Conservation (phyloP, 176 grass and related monocot species). For the Triticum dicoccoides region DNA sequence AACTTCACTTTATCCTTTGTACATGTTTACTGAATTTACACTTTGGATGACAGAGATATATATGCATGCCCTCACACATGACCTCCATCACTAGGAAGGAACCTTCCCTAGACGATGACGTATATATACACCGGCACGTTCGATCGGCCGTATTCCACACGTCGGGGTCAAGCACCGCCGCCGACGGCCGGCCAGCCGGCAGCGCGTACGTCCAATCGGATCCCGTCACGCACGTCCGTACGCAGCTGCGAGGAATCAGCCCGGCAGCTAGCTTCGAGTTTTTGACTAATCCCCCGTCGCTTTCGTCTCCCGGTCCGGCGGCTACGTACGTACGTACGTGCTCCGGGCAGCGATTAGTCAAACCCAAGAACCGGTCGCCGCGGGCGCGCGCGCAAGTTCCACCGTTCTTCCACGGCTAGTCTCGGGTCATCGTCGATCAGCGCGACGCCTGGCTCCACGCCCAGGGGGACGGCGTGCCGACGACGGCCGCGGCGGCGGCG, state of each 20-base stretch:
- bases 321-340: background rate
- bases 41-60: background rate
- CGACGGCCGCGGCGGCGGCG: constrained; percentile 16
- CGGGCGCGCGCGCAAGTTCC: background rate
- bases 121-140: background rate
- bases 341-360: background rate
- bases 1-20: too few species aligned
- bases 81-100: background rate
- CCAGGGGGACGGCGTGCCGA: constrained; percentile 40
- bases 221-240: background rate
- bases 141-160: background rate
- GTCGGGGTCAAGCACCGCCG: background rate
- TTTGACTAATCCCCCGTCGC: constrained; percentile 22
- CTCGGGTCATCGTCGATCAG: background rate
- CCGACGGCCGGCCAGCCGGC: background rate
- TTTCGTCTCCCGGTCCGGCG: background rate
- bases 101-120: background rate
- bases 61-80: too few species aligned
- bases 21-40: too few species aligned
- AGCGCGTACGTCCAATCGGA: background rate
- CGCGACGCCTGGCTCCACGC: constrained; percentile 22
- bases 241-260: constrained; percentile 1
- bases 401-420: constrained; percentile 36
- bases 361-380: constrained; percentile 12
- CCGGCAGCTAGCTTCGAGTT: background rate